Base-by-base conservation (phyloP, 345 rosid species). In the Moricandia arvensis region DNA sequence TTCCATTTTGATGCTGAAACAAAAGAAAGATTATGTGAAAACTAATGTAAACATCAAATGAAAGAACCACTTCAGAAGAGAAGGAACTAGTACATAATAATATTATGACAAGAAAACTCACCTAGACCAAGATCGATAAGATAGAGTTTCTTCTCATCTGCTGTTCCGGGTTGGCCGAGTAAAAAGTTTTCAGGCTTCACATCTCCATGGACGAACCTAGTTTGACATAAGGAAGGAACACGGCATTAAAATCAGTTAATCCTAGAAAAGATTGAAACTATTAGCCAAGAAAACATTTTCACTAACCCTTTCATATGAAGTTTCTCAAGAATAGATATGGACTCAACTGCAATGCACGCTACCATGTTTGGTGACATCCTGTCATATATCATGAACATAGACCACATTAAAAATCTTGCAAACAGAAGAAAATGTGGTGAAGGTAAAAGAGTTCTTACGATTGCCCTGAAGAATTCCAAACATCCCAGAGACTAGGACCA, bases 401-500 rank as follows among this genome's bases (percentile, higher is more conserved):
- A 51, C 37, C 7, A 62, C 4, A 59, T n/a, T 9, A 35, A 37
- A 24, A 33, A 35, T 67, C 11, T 66, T 60, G 33, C 18, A 30
- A 63, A 34, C 15, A 63, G 68, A 49, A 35, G 9, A 27, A 54
- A 16, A 1, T 24, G 34, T 17, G 57, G 58, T 58, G 65, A 31
- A 49, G 68, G 29, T 3, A 59, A 10, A 71, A 70, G 63, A 60
- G 62, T 24, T 31, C 93, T 83, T 86, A 90, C 96, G 93, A 84
- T 75, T 90, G 96, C 47, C 91, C 93, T 6, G 78, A 75, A 73
- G 93, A 82, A 82, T 90, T 96, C 99, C 99, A 96, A 59, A 96
- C 89, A 82, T 96, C 99, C 98, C 99, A 96, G 38, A 93, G 85
- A 75, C 99, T 96, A n/a, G 98, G 99, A 53, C 99, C 99, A 71